Evolutionary conservation across 805 yeast species (phyloP), one percentile per base, ranked within the genome.

Genomic region (Ogataea salicorniae): DNA sequence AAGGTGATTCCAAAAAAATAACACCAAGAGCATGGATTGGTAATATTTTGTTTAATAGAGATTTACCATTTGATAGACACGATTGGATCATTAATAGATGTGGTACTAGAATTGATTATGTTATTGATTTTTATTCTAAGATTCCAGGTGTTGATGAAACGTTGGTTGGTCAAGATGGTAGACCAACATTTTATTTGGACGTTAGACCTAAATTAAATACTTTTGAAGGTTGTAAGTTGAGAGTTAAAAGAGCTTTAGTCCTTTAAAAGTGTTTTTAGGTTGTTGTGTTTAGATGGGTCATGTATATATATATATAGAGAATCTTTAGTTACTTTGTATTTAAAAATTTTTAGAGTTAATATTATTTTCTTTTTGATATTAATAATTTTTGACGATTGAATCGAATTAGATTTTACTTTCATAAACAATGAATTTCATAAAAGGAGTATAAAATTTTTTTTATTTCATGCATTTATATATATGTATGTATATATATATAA

Each of bases 41-140:
- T 49, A 66, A 78, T 45, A 60, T 81, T 36, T 58, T 87, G 44
- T 64, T 63, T 51, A 96, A 96, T 0, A 74, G 78, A 48, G 81
- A 80, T 43, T 77, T 77, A 51, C 99, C 99, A 0, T 92, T 92
- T 68, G 99, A 92, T 67, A 77, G 99, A 58, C 99, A 92, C 63
- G 99, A 92, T 67, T 92, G 99, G 99, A 73, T 77, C 6, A 76
- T 92, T 11, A 82, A 86, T 58, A 72, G 97, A 46, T 88, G 97
- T 65, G 98, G 98, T 3, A 76, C 70, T 20, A 75, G 77, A 43
- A 76, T 92, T 18, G 97, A 89, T 42, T 92, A 92, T 59, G 97
- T 92, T 39, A 92, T 92, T 59, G 99, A 92, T 65, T 92, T 90
- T 63, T 92, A 92, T 66, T 56, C 68, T 9, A 52, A 59, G 23